Evolutionary conservation across 2,329 filamentous ascomycete species (phyloP), one percentile per base, ranked within the genome.

Genomic region (Apiospora koreana): DNA sequence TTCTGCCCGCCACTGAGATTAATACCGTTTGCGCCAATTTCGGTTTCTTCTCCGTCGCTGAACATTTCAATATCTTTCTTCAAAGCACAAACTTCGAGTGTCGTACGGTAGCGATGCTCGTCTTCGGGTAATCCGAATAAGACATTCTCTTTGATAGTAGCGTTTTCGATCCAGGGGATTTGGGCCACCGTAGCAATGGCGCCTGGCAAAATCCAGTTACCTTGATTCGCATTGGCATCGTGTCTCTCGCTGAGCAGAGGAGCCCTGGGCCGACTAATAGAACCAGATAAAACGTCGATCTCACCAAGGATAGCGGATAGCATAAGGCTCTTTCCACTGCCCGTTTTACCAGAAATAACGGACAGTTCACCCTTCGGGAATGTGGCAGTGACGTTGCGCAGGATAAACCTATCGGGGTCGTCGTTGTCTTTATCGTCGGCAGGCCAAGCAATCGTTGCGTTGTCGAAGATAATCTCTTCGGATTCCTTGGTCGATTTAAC

Each of bases 121-220:
- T 94, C 88, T 41, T 86, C 87, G 0, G 93, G 93, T 2, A 95
- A 82, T 0, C 93, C 93, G 72, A 95, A 96, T 0, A 94, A 79
- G 67, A 96, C 92, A 74, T 96, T 97, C 62, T 94, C 90, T 69
- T 87, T 89, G 72, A 97, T 90, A 7, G 89, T 92, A 0, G 91
- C 92, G 75, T 95, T 95, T 77, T 95, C 93, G 66, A 96, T 93
- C 93, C 93, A 96, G 0, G 93, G 93, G 9, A 92, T 94, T 77
- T 95, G 93, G 1, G 91, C 89, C 43, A 95, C 92, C 74, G 91
- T 95, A 0, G 93, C 93, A 65, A 94, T 86, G 1, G 91, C 87
- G 2, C 87, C 86, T 9, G 90, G 86, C 21, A 94, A 86, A 62
- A 92, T 89, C 93, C 93, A 94, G 73, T 93, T 87, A 42, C 80